A percentile compares a stretch with the other conserved stretches of the same genome.
Evolutionary conservation across 2,329 filamentous ascomycete genomes (phyloP).

Genomic region (Alternaria triticimaculans): DNA sequence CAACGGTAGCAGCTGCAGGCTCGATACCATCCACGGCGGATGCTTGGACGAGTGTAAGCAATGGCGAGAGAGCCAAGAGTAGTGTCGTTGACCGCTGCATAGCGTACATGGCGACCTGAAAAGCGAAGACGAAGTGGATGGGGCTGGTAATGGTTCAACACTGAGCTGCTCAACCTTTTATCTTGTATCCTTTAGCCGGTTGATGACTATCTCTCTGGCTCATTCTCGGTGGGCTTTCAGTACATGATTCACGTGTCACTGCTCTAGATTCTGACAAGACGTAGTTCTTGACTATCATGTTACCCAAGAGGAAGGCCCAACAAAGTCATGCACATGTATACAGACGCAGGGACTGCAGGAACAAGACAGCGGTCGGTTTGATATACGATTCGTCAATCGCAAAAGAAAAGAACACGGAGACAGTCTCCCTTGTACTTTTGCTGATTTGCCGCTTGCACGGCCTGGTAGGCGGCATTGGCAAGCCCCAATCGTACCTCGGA

Average conservation of each 20-base stretch:
- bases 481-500: not conserved
- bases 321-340: not conserved
- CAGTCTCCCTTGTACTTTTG: not conserved
- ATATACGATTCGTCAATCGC: not conserved
- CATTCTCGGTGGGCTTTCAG: not conserved
- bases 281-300: not conserved
- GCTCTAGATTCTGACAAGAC: not conserved
- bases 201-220: not conserved
- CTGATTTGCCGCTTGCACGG: not conserved
- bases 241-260: not conserved
- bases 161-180: not conserved
- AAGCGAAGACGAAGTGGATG: not conserved
- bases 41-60: not conserved
- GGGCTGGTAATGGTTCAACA: not conserved
- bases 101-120: not conserved
- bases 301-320: not conserved
- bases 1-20: conserved; percentile 3
- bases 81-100: not conserved
- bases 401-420: not conserved
- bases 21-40: not conserved
- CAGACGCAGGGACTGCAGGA: not conserved
- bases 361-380: not conserved
- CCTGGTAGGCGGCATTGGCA: not conserved
- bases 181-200: not conserved
- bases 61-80: not conserved